phyloP scores from a whole-genome alignment of 495 filamentous ascomycete species.

The Xylaria bambusicola region DNA sequence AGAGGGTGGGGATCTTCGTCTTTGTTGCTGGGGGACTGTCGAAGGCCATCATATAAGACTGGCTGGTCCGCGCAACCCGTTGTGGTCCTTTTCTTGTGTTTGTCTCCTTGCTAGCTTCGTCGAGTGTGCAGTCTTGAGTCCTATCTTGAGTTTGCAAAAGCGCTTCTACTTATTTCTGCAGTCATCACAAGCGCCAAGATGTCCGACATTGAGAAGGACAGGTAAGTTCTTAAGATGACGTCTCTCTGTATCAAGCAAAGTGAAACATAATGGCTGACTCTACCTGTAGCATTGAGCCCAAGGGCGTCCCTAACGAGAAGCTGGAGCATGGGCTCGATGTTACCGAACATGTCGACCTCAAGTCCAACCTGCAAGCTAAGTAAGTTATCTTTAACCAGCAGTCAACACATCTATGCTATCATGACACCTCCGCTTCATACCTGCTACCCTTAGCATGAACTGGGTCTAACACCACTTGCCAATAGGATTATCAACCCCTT shows the following conservation, averaged over 20 bases:
- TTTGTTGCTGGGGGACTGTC: background rate
- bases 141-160: background rate
- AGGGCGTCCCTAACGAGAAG: constrained; percentile 35
- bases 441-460: constrained; percentile 1
- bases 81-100: background rate
- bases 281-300: constrained; percentile 27
- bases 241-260: background rate
- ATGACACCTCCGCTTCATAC: background rate
- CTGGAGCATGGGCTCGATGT: constrained; percentile 37
- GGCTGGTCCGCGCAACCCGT: background rate
- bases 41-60: constrained; percentile 7
- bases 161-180: background rate
- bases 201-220: constrained; percentile 9
- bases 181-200: constrained; percentile 17
- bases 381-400: constrained; percentile 24
- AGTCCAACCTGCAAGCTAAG: constrained; percentile 50
- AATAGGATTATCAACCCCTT: constrained; percentile 61
- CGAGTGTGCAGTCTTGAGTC: background rate
- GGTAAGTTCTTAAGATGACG: constrained; percentile 1
- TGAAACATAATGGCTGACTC: background rate
- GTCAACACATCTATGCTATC: background rate
- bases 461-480: constrained; percentile 8
- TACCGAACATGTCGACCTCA: constrained; percentile 43
- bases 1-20: background rate
- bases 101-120: background rate